phyloP scores from a whole-genome alignment of 805 yeast genomes.

The Brettanomyces anomalus region DNA sequence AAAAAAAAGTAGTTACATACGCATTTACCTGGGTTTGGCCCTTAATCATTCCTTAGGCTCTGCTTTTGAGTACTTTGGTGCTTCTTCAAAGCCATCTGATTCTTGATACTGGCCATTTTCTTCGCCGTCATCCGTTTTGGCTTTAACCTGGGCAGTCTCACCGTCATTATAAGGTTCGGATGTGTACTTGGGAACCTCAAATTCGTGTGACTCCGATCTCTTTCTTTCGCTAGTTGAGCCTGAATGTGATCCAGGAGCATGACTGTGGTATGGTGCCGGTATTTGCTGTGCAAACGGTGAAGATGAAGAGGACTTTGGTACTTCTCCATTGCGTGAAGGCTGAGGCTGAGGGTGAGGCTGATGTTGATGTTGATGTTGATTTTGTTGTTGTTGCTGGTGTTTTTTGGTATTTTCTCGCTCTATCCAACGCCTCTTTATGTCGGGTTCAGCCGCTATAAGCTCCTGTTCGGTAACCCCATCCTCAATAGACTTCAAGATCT shows the following conservation, averaged over 20 bases:
- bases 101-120: slow-evolving; percentile 24
- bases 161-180: too few relatives aligned
- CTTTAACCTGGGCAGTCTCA: not conserved
- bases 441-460: slow-evolving; percentile 45
- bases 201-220: too few relatives aligned
- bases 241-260: not conserved
- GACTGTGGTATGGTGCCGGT: not conserved
- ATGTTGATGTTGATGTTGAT: slow-evolving; percentile 8
- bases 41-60: slow-evolving; percentile 6
- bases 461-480: slow-evolving; percentile 84
- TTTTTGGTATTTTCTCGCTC: slow-evolving; percentile 35
- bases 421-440: slow-evolving; percentile 55
- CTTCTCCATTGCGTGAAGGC: slow-evolving; percentile 1
- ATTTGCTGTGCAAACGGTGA: not conserved
- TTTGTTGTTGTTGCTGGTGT: slow-evolving; percentile 12
- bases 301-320: slow-evolving; percentile 10
- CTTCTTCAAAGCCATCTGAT: slow-evolving; percentile 29
- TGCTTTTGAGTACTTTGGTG: slow-evolving; percentile 16
- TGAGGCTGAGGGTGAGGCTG: slow-evolving; percentile 9
- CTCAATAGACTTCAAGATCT: slow-evolving; percentile 72
- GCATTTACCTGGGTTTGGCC: not conserved
- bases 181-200: too few relatives aligned
- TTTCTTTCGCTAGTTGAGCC: not conserved
- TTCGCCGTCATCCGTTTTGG: slow-evolving; percentile 1
- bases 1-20: not conserved